Evolutionary conservation across 495 filamentous ascomycete species (phyloP).

Genomic region (Lasiosphaeria hispida): DNA sequence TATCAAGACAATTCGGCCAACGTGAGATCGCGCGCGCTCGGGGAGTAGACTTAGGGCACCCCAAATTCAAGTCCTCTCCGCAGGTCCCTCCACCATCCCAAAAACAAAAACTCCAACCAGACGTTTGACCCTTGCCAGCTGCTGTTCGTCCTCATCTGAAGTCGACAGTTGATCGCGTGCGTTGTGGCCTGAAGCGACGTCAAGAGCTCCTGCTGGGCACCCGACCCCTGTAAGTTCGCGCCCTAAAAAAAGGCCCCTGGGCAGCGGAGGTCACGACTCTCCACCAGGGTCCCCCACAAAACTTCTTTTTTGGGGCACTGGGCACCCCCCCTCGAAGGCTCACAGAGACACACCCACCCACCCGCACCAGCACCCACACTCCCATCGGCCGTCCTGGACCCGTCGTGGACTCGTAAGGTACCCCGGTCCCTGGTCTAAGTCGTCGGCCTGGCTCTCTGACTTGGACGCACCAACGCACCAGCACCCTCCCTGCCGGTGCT

Average conservation of each 20-base stretch:
- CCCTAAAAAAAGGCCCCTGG: slow-evolving; percentile 20
- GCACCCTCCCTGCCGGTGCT: neutral
- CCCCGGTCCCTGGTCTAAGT: slow-evolving; percentile 14
- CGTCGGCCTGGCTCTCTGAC: neutral
- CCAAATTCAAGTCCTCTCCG: no score
- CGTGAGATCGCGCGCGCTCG: no score
- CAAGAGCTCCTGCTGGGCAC: neutral
- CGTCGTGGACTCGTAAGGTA: slow-evolving; percentile 3
- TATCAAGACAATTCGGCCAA: no score
- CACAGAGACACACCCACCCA: no score
- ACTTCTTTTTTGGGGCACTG: slow-evolving; percentile 25
- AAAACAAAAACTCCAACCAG: no score
- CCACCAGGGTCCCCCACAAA: slow-evolving; percentile 24
- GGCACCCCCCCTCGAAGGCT: slow-evolving; percentile 8
- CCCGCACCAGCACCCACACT: no score
- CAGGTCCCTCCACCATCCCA: no score
- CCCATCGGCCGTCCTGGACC: neutral
- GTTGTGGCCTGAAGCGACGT: slow-evolving; percentile 20
- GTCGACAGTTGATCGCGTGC: slow-evolving; percentile 17
- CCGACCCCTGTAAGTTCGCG: slow-evolving; percentile 1
- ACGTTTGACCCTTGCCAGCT: neutral
- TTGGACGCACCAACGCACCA: no score
- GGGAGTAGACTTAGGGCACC: no score
- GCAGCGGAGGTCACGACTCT: neutral
- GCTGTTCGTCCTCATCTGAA: slow-evolving; percentile 16